Percentiles rank a stretch among this genome's conserved stretches.
These are phyloP conservation scores for Plasmodium adleri DNA, from an alignment of 169 alveolate genomes.

Conservation along the genomic window DNA sequence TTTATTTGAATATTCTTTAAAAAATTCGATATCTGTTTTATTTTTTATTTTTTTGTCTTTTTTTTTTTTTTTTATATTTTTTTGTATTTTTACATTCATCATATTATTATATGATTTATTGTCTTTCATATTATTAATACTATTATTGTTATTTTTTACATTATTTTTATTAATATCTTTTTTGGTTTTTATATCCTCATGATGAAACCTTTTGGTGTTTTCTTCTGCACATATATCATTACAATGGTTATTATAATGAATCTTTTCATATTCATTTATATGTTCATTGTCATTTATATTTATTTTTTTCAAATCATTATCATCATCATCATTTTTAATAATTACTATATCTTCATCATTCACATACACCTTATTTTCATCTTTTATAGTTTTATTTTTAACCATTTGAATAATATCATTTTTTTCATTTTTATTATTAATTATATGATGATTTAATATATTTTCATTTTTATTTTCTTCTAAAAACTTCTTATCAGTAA, in stretches of 20 bases:
- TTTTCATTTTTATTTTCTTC: not conserved
- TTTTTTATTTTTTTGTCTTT: not conserved
- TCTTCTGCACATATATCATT: not conserved
- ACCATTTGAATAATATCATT: conserved; percentile 15
- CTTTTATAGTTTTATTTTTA: not conserved
- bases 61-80: not conserved
- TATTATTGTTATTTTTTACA: conserved; percentile 1
- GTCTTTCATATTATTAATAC: conserved; percentile 10
- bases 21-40: not conserved
- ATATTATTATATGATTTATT: conserved; percentile 1
- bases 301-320: too few species aligned
- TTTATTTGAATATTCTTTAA: conserved; percentile 10
- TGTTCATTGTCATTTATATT: too few species aligned
- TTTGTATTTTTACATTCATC: not conserved
- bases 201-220: not conserved
- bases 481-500: too few species aligned
- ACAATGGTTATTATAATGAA: too few species aligned
- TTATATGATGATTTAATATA: not conserved
- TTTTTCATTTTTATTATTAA: not conserved
- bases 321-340: too few species aligned
- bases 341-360: not conserved
- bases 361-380: not conserved
- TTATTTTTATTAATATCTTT: not conserved
- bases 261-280: too few species aligned
- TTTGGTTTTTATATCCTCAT: not conserved